Evolutionary conservation across 2,329 filamentous ascomycete species (phyloP).

Genomic region (Phaeosphaeria sp.): DNA sequence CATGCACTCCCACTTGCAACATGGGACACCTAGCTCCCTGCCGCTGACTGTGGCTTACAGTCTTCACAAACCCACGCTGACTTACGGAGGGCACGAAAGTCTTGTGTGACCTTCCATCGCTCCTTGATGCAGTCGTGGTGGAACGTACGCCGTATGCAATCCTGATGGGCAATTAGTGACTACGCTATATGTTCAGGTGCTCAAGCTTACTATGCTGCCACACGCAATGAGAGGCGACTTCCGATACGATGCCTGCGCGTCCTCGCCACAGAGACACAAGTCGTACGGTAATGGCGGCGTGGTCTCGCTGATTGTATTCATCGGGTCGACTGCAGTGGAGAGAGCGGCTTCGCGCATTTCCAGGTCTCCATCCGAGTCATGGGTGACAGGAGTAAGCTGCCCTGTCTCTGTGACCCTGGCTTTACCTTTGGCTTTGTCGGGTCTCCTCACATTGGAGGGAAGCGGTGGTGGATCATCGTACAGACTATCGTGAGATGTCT

Average conservation of each 20-base stretch:
- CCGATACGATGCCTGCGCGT: slow-evolving; percentile 13
- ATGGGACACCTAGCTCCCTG: neutral
- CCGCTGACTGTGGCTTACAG: slow-evolving; percentile 1
- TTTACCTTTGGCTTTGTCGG: slow-evolving; percentile 13
- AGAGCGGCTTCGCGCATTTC: slow-evolving; percentile 13
- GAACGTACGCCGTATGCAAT: slow-evolving; percentile 28
- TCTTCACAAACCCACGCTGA: slow-evolving; percentile 16
- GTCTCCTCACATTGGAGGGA: neutral
- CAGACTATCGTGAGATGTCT: neutral
- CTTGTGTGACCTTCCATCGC: slow-evolving; percentile 4
- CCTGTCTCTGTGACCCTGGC: slow-evolving; percentile 12
- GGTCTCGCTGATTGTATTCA: neutral
- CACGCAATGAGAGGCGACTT: slow-evolving; percentile 19
- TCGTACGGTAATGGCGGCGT: slow-evolving; percentile 14
- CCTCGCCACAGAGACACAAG: slow-evolving; percentile 27
- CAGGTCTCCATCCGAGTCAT: slow-evolving; percentile 23
- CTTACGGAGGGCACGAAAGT: neutral
- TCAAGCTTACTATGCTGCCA: slow-evolving; percentile 19
- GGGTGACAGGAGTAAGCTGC: slow-evolving; percentile 18
- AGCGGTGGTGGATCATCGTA: neutral
- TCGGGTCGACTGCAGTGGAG: neutral
- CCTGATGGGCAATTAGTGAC: slow-evolving; percentile 11
- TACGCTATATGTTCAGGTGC: neutral
- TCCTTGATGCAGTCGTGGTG: slow-evolving; percentile 26
- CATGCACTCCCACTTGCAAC: neutral